phyloP scores from a whole-genome alignment of 129 eudicot genomes.

The Flaveria sonorensis region DNA sequence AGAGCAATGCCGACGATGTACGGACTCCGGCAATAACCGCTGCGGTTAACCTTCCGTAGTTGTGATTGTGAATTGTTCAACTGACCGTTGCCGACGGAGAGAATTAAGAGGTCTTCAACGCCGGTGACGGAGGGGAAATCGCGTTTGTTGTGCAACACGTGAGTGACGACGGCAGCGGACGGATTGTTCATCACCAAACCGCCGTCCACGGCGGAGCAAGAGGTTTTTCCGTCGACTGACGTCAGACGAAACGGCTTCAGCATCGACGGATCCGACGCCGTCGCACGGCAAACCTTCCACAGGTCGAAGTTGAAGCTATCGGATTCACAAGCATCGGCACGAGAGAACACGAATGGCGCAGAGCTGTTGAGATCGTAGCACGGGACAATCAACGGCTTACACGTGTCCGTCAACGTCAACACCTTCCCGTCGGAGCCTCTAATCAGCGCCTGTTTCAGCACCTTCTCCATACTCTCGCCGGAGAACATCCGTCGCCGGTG shows the following conservation, averaged over 20 bases:
- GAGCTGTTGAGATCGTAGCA: conserved; percentile 79
- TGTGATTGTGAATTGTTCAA: conserved; percentile 15
- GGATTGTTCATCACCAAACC: conserved; percentile 96
- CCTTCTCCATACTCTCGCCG: conserved; percentile 57
- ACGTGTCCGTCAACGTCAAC: conserved; percentile 77
- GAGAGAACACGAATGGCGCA: conserved; percentile 94
- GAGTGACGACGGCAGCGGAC: conserved; percentile 87
- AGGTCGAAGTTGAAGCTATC: conserved; percentile 74
- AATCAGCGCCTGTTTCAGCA: conserved; percentile 51
- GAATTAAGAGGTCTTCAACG: conserved; percentile 71
- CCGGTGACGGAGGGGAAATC: conserved; percentile 79
- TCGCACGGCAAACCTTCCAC: conserved; percentile 87
- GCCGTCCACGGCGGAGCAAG: conserved; percentile 79
- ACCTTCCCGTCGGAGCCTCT: conserved; percentile 57
- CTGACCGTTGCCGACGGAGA: conserved; percentile 78
- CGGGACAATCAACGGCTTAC: conserved; percentile 88
- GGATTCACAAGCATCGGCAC: conserved; percentile 83
- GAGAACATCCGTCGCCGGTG: conserved; percentile 52
- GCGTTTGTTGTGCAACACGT: conserved; percentile 77
- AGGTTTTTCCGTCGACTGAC: conserved; percentile 65
- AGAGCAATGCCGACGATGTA: conserved; percentile 58
- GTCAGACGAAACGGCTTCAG: conserved; percentile 63
- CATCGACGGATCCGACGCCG: conserved; percentile 77
- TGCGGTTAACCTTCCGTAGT: conserved; percentile 31
- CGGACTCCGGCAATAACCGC: conserved; percentile 48